phyloP scores from a whole-genome alignment of 2,329 filamentous ascomycete species.

The Podosphaera fusca region DNA sequence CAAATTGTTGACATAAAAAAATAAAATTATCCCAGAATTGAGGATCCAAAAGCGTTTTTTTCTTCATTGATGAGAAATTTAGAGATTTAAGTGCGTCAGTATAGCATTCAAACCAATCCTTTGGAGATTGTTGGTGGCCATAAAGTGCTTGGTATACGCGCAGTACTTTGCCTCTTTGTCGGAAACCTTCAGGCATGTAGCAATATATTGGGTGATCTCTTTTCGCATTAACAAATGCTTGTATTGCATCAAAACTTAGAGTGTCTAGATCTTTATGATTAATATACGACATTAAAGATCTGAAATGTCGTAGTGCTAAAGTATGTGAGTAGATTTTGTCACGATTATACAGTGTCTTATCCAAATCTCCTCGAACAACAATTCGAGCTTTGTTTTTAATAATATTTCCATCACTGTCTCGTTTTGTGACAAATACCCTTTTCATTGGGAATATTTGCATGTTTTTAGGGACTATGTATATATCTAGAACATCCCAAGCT shows the following conservation, averaged over 20 bases:
- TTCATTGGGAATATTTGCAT: neutral
- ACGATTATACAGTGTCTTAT: no score
- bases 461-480: neutral
- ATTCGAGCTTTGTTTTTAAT: neutral
- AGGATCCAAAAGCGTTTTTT: neutral
- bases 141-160: neutral
- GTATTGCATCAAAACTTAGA: no score
- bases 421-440: slow-evolving; percentile 1
- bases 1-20: neutral
- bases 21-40: neutral
- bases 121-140: neutral
- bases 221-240: no score
- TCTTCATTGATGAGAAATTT: neutral
- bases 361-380: no score
- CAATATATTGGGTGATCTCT: no score
- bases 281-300: no score
- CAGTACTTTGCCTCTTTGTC: neutral
- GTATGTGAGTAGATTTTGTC: no score
- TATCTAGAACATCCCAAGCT: neutral
- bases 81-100: neutral
- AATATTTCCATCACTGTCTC: neutral
- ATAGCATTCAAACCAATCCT: slow-evolving; percentile 1
- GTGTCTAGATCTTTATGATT: no score
- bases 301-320: no score
- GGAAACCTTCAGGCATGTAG: no score